Base-by-base conservation (phyloP, 805 yeast genomes). In the Metschnikowia orientalis region DNA sequence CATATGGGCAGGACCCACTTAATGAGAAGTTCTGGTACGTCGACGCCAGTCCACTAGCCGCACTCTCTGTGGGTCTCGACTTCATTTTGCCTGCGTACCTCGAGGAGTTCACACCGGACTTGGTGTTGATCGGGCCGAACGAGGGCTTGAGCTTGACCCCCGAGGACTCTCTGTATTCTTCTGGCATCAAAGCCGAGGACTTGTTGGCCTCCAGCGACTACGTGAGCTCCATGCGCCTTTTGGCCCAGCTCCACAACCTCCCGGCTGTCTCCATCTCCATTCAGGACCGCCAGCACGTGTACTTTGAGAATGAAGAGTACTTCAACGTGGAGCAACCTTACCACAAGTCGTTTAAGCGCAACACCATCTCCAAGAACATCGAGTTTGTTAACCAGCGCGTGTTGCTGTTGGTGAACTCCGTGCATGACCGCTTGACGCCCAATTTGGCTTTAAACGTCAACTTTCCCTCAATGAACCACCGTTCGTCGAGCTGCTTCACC, bases 1-100 rank as follows among this genome's bases (percentile, higher is more conserved):
- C 44, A 10, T 53, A 44, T 32, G 68, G 67, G 26, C 62, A 57
- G 43, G 69, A 63, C 42, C 61, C 64, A 11, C 42, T 57, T 26
- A 53, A 59, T 34, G 34, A 38, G 19, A 34, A 50, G 33, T 45
- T 52, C 30, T 62, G 68, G 69, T 62, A 51, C 37, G 57, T 63
- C 16, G 54, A 60, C 34, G 47, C 54, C 6, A 28, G 46, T 11
- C 57, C 64, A 3, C 24, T 54, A 6, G 48, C 49, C 25, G 33
- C 54, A 2, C 42, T 63, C 24, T 31, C 50, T 3, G 38, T 57
- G 5, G 61, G 56, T 2, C 37, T 54, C 13, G 51, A 54, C 23
- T 41, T 46, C 9, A 48, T 63, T 17, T 32, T 59, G 12, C 59
- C 63, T 1, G 29, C 26, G 5, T 45, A 44, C 42, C 44, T 51